Conservation (phyloP, 148 eudicot genomes). For the Diospyros lotus region DNA sequence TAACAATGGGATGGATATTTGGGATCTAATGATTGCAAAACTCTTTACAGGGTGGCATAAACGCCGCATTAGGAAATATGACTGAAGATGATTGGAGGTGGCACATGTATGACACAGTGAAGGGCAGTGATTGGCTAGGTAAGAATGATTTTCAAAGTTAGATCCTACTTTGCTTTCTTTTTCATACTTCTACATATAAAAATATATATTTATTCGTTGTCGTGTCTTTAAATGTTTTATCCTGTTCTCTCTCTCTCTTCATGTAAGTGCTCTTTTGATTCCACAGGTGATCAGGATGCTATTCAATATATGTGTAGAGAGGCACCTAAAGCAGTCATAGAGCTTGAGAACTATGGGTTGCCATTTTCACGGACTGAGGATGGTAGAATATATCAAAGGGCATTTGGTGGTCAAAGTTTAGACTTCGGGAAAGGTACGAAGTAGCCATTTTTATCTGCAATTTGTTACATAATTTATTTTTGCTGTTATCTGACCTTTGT, state of each 20-base stretch:
- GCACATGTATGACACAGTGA: conserved; percentile 99
- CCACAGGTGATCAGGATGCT: conserved; percentile 95
- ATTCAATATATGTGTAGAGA: conserved; percentile 99
- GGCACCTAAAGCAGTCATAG: conserved; percentile 99
- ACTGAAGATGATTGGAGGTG: conserved; percentile 98
- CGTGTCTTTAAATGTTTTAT: background rate
- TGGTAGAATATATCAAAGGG: conserved; percentile 97
- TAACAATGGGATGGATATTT: no score
- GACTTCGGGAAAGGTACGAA: conserved; percentile 88
- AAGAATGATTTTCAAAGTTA: background rate
- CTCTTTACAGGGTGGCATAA: conserved; percentile 85
- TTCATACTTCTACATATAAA: background rate
- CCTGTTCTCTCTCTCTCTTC: background rate
- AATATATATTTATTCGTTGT: background rate
- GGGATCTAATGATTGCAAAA: background rate
- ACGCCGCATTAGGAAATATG: conserved; percentile 99
- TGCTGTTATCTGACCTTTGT: conserved; percentile 11
- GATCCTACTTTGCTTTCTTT: background rate
- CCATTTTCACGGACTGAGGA: conserved; percentile 99
- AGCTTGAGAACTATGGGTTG: conserved; percentile 95
- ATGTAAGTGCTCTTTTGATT: conserved; percentile 14
- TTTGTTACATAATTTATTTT: background rate
- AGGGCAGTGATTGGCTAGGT: conserved; percentile 99
- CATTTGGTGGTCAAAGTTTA: conserved; percentile 99
- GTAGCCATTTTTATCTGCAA: background rate